Evolutionary conservation across 768 basidiomycete genomes (phyloP), one percentile per base, ranked within the genome.

Genomic region (Lactifluus hygrophoroides): DNA sequence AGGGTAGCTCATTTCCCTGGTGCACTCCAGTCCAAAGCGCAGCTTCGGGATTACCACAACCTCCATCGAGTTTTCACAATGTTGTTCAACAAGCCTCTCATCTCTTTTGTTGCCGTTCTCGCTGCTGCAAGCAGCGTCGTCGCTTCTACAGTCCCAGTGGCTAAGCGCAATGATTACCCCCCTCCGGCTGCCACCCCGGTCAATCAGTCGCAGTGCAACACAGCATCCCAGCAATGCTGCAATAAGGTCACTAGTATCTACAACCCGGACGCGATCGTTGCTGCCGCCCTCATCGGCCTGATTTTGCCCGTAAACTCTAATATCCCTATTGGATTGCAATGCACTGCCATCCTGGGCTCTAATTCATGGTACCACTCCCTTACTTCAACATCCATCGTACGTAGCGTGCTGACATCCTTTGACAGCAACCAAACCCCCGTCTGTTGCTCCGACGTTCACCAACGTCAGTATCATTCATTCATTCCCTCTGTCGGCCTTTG

Each of bases 211-310:
- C 25, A 44, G 30, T 59, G 58, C 53, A 9, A 32, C 37, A 7
- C 1, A 0, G 2, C 0, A 5, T n/a, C 16, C n/a, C n/a, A n/a
- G n/a, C 43, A 38, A 25, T 59, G 53, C 25, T 59, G 53, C 52
- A 13, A 35, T 0, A n/a, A 0, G 27, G 23, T 17, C 21, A 48
- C 28, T 8, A 17, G 17, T 11, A 5, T 5, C 30, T 4, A 0
- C 4, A 28, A 48, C 45, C 30, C 45, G 16, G 0, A 0, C 1
- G 10, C 3, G 13, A 1, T 0, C 5, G 0, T 0, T 13, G n/a
- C n/a, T 5, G 34, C 19, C 19, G 2, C 0, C 4, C 1, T 13
- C 6, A 1, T n/a, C 5, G 19, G 2, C 32, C 0, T 57, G 11
- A 3, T 4, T 7, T 8, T 5, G 5, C 14, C 13, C 21, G 2